Conservation (phyloP, 495 filamentous ascomycete species). For the Penicillium macrosclerotiorum region DNA sequence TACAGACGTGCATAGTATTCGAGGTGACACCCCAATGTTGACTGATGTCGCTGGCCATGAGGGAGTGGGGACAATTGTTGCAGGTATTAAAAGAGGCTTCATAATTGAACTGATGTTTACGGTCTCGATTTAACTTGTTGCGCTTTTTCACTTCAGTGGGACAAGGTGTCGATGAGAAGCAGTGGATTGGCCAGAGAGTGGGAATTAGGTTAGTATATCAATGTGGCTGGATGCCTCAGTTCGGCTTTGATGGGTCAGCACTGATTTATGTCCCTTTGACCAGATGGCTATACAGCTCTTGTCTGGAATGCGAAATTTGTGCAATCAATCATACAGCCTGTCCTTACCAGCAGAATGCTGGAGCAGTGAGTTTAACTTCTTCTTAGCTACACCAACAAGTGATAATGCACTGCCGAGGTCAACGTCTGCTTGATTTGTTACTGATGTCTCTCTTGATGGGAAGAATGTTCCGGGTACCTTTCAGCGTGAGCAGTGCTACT, state of each 20-base stretch:
- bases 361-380: slow-evolving; percentile 31
- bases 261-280: background rate
- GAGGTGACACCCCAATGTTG: slow-evolving; percentile 46
- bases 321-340: slow-evolving; percentile 45
- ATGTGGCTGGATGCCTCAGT: background rate
- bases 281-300: slow-evolving; percentile 48
- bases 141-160: slow-evolving; percentile 26
- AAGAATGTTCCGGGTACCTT: slow-evolving; percentile 49
- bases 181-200: slow-evolving; percentile 37
- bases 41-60: slow-evolving; percentile 47
- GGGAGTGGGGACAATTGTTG: slow-evolving; percentile 39
- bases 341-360: slow-evolving; percentile 44
- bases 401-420: no score
- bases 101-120: no score
- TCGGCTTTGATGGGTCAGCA: background rate
- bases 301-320: slow-evolving; percentile 45
- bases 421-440: no score
- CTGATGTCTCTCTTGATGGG: no score
- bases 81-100: no score
- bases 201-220: slow-evolving; percentile 35
- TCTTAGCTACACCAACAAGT: no score
- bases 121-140: no score
- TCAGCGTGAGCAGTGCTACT: slow-evolving; percentile 29
- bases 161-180: slow-evolving; percentile 20
- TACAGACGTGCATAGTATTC: slow-evolving; percentile 44